Conservation (phyloP, 2,329 filamentous ascomycete species). For the Aspergillus candidus region DNA sequence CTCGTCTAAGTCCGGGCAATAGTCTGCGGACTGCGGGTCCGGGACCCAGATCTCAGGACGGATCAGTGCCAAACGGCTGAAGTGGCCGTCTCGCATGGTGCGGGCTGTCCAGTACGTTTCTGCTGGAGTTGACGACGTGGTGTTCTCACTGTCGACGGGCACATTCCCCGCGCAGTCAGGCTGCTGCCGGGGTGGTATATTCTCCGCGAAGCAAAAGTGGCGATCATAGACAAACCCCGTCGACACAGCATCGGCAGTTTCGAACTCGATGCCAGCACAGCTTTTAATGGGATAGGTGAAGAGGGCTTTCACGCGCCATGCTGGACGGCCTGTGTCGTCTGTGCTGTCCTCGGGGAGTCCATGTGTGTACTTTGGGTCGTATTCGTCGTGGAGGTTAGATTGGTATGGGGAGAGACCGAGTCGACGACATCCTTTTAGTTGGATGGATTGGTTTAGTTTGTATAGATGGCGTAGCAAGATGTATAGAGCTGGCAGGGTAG, state of each 20-base stretch:
- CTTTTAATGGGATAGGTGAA: constrained; percentile 81
- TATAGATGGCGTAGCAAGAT: no score
- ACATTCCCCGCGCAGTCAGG: background rate
- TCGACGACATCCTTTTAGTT: constrained; percentile 47
- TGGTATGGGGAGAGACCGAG: constrained; percentile 42
- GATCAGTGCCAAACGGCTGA: constrained; percentile 64
- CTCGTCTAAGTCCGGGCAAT: constrained; percentile 40
- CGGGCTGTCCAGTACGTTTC: constrained; percentile 34
- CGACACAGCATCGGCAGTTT: constrained; percentile 56
- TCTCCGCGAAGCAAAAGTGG: constrained; percentile 74
- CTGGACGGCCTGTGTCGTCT: constrained; percentile 30
- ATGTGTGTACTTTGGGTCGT: constrained; percentile 44
- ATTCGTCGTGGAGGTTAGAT: constrained; percentile 54
- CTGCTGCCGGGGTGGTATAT: constrained; percentile 30
- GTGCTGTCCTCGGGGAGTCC: constrained; percentile 25
- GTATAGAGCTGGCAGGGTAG: no score
- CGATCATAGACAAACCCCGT: constrained; percentile 74
- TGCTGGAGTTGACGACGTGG: background rate
- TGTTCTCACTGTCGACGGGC: background rate
- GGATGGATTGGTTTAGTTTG: background rate
- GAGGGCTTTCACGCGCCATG: constrained; percentile 59
- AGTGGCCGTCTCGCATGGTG: constrained; percentile 38
- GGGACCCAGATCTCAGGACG: constrained; percentile 57
- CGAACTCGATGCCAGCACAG: constrained; percentile 69
- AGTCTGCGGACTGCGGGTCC: constrained; percentile 40